phyloP scores from a whole-genome alignment of 495 filamentous ascomycete genomes.

The Bacidia rubella region DNA sequence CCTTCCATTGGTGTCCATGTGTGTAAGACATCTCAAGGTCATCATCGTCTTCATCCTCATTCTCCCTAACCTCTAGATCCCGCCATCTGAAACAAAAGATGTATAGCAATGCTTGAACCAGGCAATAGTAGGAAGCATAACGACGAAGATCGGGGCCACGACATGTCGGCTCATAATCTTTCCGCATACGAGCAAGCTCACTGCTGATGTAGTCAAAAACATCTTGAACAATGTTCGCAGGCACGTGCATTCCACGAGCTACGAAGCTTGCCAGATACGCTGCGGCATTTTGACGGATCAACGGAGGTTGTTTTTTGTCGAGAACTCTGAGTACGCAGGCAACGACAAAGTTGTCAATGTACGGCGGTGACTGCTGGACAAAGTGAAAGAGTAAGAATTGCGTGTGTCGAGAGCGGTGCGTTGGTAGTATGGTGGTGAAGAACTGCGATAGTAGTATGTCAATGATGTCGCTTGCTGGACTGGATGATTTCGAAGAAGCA shows the following conservation, averaged over 20 bases:
- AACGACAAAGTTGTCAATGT: conserved; percentile 70
- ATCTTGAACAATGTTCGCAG: conserved; percentile 56
- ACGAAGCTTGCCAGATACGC: conserved; percentile 93
- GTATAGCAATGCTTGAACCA: conserved; percentile 77
- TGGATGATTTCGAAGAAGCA: conserved; percentile 30
- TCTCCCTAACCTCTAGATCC: conserved; percentile 55
- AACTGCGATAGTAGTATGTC: conserved; percentile 59
- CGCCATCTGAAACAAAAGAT: conserved; percentile 99
- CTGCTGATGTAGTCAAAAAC: conserved; percentile 63
- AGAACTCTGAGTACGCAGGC: conserved; percentile 59
- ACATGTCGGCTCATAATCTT: conserved; percentile 50
- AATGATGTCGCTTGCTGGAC: conserved; percentile 47
- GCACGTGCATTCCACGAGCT: conserved; percentile 69
- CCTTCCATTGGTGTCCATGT: conserved; percentile 59
- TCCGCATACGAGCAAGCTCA: conserved; percentile 55
- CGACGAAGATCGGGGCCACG: conserved; percentile 71
- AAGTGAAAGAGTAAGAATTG: conserved; percentile 94
- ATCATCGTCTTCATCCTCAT: conserved; percentile 35
- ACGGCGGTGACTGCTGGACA: conserved; percentile 56
- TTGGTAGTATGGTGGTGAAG: conserved; percentile 70
- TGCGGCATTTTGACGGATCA: conserved; percentile 67
- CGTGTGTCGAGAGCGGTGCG: conserved; percentile 71
- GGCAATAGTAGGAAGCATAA: conserved; percentile 75
- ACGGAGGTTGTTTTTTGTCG: conserved; percentile 45
- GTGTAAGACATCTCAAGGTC: conserved; percentile 41